phyloP scores from a whole-genome alignment of 2,329 filamentous ascomycete species.

The Pseudogymnoascus sp. region DNA sequence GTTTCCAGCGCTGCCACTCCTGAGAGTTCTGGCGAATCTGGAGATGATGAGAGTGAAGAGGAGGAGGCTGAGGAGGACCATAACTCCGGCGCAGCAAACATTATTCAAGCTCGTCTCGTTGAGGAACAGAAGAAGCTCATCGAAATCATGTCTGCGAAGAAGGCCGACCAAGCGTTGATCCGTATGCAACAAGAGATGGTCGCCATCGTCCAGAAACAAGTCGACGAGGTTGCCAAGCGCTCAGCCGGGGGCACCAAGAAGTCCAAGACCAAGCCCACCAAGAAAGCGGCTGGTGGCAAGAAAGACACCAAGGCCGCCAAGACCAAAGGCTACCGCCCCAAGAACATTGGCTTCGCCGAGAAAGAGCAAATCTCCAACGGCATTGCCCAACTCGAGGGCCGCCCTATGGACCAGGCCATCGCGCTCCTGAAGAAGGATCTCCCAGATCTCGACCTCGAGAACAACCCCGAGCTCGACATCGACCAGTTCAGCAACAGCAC shows the following conservation, averaged over 20 bases:
- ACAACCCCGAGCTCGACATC: conserved; percentile 51
- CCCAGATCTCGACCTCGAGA: conserved; percentile 58
- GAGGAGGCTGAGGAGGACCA: conserved; percentile 47
- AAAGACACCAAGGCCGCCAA: conserved; percentile 30
- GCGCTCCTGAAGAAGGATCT: conserved; percentile 82
- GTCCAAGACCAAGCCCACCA: conserved; percentile 36
- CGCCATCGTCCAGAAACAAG: conserved; percentile 50
- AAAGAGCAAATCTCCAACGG: conserved; percentile 87
- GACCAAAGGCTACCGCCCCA: conserved; percentile 26
- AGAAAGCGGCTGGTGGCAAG: conserved; percentile 27
- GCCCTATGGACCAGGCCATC: conserved; percentile 72
- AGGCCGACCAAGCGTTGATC: conserved; percentile 43
- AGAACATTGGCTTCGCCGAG: conserved; percentile 65
- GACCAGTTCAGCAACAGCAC: conserved; percentile 47
- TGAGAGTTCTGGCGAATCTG: conserved; percentile 59
- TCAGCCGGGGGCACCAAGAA: conserved; percentile 46
- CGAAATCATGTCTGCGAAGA: conserved; percentile 40
- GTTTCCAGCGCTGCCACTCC: conserved; percentile 53
- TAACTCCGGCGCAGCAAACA: conserved; percentile 22
- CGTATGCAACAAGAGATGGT: conserved; percentile 54
- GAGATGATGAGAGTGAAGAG: conserved; percentile 58
- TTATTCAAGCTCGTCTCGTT: conserved; percentile 37
- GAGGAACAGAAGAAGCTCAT: conserved; percentile 52
- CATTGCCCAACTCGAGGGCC: conserved; percentile 70
- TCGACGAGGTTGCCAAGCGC: conserved; percentile 50